These are phyloP conservation scores for Cryomyces minteri DNA, from an alignment of 495 filamentous ascomycete genomes.

Conservation along the genomic window DNA sequence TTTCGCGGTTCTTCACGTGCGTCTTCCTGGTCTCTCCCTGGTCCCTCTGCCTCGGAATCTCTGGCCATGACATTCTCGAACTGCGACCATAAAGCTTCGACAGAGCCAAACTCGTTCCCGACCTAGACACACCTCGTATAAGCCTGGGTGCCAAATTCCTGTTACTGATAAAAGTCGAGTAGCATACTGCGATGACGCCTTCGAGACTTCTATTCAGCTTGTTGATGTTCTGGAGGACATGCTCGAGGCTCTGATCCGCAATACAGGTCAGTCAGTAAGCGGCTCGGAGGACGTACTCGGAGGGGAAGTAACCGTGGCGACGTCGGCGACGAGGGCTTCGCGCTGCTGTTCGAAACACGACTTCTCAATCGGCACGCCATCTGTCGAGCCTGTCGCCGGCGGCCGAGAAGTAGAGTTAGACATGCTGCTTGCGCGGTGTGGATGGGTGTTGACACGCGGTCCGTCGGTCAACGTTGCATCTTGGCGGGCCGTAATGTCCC, in stretches of 20 bases:
- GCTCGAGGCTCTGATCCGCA: constrained; percentile 54
- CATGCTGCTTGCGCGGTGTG: too few species aligned
- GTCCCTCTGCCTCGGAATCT: constrained; percentile 33
- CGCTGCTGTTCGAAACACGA: constrained; percentile 63
- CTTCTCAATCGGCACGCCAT: constrained; percentile 3
- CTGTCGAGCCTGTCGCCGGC: too few species aligned
- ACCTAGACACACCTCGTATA: constrained; percentile 31
- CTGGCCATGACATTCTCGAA: constrained; percentile 94
- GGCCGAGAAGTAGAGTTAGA: too few species aligned
- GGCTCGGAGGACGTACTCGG: too few species aligned
- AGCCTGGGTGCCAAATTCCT: background rate
- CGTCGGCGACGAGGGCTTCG: constrained; percentile 55
- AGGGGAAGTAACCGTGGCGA: constrained; percentile 40
- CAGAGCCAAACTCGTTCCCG: constrained; percentile 90
- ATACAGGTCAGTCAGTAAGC: too few species aligned
- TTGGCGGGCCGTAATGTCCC: too few species aligned
- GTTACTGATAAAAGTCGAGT: background rate
- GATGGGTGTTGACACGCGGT: too few species aligned
- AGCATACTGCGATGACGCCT: constrained; percentile 66
- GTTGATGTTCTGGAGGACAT: constrained; percentile 92
- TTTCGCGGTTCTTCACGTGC: constrained; percentile 9
- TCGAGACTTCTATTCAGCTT: constrained; percentile 84
- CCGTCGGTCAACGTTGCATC: too few species aligned
- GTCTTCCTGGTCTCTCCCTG: constrained; percentile 9
- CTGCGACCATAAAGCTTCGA: constrained; percentile 90